phyloP scores from a whole-genome alignment of 495 filamentous ascomycete species.

The Evansstolkia leycettana region DNA sequence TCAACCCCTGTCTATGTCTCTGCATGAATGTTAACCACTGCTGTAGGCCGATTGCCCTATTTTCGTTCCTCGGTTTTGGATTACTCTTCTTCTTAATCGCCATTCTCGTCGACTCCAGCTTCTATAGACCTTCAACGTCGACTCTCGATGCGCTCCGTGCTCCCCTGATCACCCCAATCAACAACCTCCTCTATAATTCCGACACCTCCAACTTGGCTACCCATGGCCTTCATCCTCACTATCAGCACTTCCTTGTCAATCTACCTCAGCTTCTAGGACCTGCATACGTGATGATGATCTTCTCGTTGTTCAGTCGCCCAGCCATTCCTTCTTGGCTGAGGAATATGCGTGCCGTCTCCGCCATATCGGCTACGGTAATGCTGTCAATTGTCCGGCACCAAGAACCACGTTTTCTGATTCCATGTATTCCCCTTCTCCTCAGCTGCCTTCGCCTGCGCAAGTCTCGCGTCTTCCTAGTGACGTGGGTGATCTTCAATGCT shows the following conservation, averaged over 20 bases:
- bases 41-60: slow-evolving; percentile 54
- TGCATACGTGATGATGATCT: slow-evolving; percentile 53
- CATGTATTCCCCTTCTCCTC: slow-evolving; percentile 76
- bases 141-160: slow-evolving; percentile 36
- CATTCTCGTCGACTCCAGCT: slow-evolving; percentile 68
- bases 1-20: neutral
- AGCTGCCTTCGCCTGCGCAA: slow-evolving; percentile 64
- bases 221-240: slow-evolving; percentile 85
- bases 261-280: slow-evolving; percentile 87
- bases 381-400: slow-evolving; percentile 86
- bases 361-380: slow-evolving; percentile 64
- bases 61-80: slow-evolving; percentile 46
- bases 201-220: slow-evolving; percentile 63
- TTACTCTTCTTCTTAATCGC: slow-evolving; percentile 55
- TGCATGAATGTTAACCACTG: slow-evolving; percentile 5
- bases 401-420: slow-evolving; percentile 88
- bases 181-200: slow-evolving; percentile 85
- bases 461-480: slow-evolving; percentile 45
- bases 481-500: slow-evolving; percentile 79
- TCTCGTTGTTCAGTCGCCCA: slow-evolving; percentile 40
- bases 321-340: slow-evolving; percentile 38
- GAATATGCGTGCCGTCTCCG: slow-evolving; percentile 47
- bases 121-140: slow-evolving; percentile 53
- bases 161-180: slow-evolving; percentile 77
- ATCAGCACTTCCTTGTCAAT: slow-evolving; percentile 79